Percentiles rank a stretch among this genome's conserved stretches.
These are phyloP conservation scores for Aspergillus diversus DNA, from an alignment of 495 filamentous ascomycete species.

Conservation along the genomic window DNA sequence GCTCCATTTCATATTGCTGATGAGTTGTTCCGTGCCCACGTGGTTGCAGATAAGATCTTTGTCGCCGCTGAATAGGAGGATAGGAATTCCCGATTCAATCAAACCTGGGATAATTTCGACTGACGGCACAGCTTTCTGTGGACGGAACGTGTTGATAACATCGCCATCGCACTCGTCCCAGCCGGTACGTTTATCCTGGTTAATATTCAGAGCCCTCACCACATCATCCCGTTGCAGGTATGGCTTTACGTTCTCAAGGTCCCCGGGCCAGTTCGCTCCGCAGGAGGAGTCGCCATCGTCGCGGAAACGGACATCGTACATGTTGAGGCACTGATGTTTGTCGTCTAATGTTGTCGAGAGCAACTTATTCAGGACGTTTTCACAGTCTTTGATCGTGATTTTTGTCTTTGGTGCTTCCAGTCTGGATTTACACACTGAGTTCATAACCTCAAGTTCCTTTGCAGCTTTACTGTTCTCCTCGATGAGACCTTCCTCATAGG, in stretches of 20 bases:
- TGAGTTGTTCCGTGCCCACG: constrained; percentile 87
- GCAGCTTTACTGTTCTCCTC: constrained; percentile 64
- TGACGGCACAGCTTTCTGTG: constrained; percentile 69
- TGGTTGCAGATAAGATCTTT: constrained; percentile 97
- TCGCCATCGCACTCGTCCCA: constrained; percentile 89
- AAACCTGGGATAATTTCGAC: constrained; percentile 76
- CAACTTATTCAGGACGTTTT: constrained; percentile 70
- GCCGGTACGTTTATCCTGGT: constrained; percentile 75
- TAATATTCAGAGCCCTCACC: constrained; percentile 76
- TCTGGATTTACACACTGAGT: constrained; percentile 63
- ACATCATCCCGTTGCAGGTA: constrained; percentile 89
- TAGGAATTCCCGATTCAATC: constrained; percentile 68
- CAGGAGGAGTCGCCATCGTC: constrained; percentile 78
- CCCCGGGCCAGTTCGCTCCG: constrained; percentile 96
- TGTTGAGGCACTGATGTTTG: constrained; percentile 74
- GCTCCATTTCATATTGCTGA: constrained; percentile 90
- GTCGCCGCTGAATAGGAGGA: constrained; percentile 90
- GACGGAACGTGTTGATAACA: constrained; percentile 71
- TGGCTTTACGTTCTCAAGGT: constrained; percentile 72
- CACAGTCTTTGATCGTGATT: constrained; percentile 72
- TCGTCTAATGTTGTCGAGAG: constrained; percentile 59
- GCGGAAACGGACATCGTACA: constrained; percentile 88
- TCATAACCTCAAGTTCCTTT: constrained; percentile 67
- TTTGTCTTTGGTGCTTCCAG: constrained; percentile 60
- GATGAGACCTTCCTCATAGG: constrained; percentile 74